Evolutionary conservation across 768 basidiomycete species (phyloP).

Genomic region (Suillus plorans): DNA sequence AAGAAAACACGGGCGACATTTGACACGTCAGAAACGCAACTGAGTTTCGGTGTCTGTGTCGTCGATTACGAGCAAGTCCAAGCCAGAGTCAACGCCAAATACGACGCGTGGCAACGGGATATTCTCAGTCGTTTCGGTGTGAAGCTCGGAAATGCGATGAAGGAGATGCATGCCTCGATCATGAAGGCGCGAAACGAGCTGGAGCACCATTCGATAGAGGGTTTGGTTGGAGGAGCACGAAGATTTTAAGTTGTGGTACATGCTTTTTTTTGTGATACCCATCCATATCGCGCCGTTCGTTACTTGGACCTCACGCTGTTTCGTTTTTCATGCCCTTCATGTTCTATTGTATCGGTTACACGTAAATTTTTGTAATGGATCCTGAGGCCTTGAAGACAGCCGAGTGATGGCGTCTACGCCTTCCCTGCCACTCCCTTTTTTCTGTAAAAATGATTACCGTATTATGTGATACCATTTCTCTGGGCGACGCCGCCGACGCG

Average conservation of each 20-base stretch:
- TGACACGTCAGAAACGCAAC: slow-evolving; percentile 93
- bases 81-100: slow-evolving; percentile 95
- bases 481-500: too few species aligned
- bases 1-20: slow-evolving; percentile 96
- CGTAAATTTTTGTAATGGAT: slow-evolving; percentile 1
- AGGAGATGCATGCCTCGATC: slow-evolving; percentile 94
- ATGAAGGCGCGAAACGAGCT: slow-evolving; percentile 93
- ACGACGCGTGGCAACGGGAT: slow-evolving; percentile 97
- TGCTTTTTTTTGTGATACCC: background rate
- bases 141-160: slow-evolving; percentile 94
- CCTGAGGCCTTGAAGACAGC: background rate
- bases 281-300: background rate
- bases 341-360: slow-evolving; percentile 2
- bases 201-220: slow-evolving; percentile 95
- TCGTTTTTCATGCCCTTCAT: slow-evolving; percentile 1
- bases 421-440: background rate
- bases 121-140: slow-evolving; percentile 89
- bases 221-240: slow-evolving; percentile 56
- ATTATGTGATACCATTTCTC: too few species aligned
- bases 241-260: background rate
- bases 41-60: slow-evolving; percentile 88
- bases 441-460: too few species aligned
- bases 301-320: slow-evolving; percentile 1
- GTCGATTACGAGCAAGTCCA: slow-evolving; percentile 99
- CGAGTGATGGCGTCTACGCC: background rate